These are phyloP conservation scores for Lichtheimia hyalospora DNA, from an alignment of 371 early-diverging fungal species.

Conservation along the genomic window DNA sequence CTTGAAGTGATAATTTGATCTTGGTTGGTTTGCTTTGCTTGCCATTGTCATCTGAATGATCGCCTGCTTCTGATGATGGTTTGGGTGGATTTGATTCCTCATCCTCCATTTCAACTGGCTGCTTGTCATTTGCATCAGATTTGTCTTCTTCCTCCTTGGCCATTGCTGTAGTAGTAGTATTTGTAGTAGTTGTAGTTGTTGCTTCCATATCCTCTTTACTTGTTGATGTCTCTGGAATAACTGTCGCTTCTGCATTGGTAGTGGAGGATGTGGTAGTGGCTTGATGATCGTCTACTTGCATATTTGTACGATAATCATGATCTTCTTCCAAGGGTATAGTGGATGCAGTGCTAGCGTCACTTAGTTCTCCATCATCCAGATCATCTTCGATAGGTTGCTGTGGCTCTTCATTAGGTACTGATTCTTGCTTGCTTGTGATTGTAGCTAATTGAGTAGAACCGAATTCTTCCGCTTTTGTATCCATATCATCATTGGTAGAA, in stretches of 20 bases:
- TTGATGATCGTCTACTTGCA: not conserved
- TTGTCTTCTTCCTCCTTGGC: not conserved
- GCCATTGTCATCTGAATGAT: no score
- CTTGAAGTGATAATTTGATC: constrained; percentile 36
- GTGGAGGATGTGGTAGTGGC: not conserved
- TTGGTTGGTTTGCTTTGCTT: constrained; percentile 15
- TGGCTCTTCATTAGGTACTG: not conserved
- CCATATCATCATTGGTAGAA: no score
- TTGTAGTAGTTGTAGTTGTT: no score
- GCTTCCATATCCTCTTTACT: not conserved
- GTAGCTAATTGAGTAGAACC: not conserved
- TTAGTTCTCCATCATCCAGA: constrained; percentile 19
- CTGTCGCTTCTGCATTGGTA: not conserved
- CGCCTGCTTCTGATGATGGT: no score
- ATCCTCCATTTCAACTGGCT: not conserved
- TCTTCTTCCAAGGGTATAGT: constrained; percentile 27
- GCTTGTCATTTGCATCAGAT: not conserved
- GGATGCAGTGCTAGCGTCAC: constrained; percentile 32
- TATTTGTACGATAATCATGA: not conserved
- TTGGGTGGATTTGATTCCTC: no score
- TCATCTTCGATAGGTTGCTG: constrained; percentile 2
- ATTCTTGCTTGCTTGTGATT: not conserved
- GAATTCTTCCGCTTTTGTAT: no score
- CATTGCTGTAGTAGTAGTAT: not conserved
- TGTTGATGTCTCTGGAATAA: not conserved